Percentiles rank a stretch among this genome's conserved stretches.
phyloP scores from a whole-genome alignment of 352 stramenopile genomes.

The Pythium monospermum region DNA sequence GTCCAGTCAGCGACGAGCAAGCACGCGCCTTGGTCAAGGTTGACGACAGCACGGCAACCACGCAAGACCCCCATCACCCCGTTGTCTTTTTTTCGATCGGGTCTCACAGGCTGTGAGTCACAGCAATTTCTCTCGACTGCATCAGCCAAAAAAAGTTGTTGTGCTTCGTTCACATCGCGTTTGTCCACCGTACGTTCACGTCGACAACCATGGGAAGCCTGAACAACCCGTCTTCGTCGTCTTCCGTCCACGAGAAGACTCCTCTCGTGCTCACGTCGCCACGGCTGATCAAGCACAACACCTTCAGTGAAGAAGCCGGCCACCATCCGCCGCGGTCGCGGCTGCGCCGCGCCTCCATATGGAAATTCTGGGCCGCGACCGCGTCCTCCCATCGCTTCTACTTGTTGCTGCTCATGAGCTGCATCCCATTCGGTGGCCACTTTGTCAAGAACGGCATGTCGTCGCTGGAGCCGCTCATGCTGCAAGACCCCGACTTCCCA shows the following conservation, averaged over 20 bases:
- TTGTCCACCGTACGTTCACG: too few relatives aligned
- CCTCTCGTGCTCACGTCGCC: constrained; percentile 18
- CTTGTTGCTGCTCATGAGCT: constrained; percentile 79
- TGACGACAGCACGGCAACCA: too few relatives aligned
- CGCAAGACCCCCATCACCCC: too few relatives aligned
- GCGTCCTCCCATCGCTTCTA: constrained; percentile 71
- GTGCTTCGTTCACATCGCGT: too few relatives aligned
- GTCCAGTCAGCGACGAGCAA: constrained; percentile 11
- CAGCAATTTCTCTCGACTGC: too few relatives aligned
- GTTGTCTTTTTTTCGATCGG: too few relatives aligned
- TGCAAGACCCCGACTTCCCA: constrained; percentile 66
- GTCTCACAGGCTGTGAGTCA: too few relatives aligned
- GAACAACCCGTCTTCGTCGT: not conserved
- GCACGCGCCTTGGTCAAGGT: constrained; percentile 11
- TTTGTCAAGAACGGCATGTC: constrained; percentile 88
- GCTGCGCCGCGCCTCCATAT: constrained; percentile 36
- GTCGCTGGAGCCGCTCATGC: constrained; percentile 74
- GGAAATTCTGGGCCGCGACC: constrained; percentile 70
- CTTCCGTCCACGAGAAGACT: constrained; percentile 13
- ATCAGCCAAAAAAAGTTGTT: too few relatives aligned
- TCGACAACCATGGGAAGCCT: constrained; percentile 24
- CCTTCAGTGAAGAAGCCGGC: constrained; percentile 3
- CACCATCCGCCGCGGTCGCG: constrained; percentile 10
- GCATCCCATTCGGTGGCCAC: constrained; percentile 80
- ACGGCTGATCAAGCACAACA: not conserved